phyloP scores from a whole-genome alignment of 805 yeast genomes.

The Yamadazyma nakazawae region DNA sequence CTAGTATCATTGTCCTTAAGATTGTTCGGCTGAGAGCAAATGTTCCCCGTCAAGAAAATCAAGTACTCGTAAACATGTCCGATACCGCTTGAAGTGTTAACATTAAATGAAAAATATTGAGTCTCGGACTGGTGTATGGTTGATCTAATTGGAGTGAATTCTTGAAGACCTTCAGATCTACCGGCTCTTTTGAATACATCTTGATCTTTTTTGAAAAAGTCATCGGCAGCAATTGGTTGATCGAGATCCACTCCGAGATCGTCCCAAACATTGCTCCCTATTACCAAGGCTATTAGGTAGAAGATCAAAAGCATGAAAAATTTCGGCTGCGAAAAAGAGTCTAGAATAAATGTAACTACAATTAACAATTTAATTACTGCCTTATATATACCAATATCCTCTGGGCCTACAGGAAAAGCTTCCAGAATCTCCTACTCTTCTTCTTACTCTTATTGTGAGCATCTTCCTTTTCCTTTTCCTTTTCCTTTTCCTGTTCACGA shows the following conservation, averaged over 20 bases:
- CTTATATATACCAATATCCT: no score
- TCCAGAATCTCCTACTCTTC: conserved; percentile 36
- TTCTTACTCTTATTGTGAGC: conserved; percentile 20
- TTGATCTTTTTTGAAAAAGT: not conserved
- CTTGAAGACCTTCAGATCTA: conserved; percentile 28
- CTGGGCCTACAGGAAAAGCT: conserved; percentile 18
- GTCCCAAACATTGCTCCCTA: not conserved
- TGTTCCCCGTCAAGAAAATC: conserved; percentile 50
- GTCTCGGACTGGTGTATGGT: conserved; percentile 35
- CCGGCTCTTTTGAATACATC: not conserved
- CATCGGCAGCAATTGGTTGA: conserved; percentile 12
- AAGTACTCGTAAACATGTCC: conserved; percentile 46
- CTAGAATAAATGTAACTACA: no score
- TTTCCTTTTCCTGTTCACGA: not conserved
- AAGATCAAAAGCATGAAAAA: not conserved
- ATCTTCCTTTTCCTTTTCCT: not conserved
- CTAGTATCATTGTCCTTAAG: conserved; percentile 21
- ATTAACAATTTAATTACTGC: no score
- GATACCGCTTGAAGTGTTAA: conserved; percentile 43
- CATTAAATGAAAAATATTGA: conserved; percentile 42
- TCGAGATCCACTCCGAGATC: conserved; percentile 15
- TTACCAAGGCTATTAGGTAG: not conserved
- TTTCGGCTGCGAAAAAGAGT: not conserved
- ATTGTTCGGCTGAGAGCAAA: conserved; percentile 38
- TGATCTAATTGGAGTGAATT: conserved; percentile 35